These are phyloP conservation scores for Chaetomium strumarium DNA, from an alignment of 2,329 filamentous ascomycete species.

Conservation along the genomic window DNA sequence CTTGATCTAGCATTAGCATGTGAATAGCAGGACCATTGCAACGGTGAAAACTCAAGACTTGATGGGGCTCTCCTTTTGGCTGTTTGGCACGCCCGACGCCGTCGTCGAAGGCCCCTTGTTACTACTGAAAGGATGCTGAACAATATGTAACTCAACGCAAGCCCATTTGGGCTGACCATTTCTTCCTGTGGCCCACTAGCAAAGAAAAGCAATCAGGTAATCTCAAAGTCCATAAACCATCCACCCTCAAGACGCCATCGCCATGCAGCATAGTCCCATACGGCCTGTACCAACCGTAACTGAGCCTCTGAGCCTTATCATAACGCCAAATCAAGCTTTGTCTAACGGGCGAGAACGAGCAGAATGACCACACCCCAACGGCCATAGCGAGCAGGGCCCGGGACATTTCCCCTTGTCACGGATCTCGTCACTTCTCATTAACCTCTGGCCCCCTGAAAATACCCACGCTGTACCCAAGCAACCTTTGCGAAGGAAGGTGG, in stretches of 20 bases:
- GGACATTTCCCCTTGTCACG: no score
- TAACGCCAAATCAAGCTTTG: not conserved
- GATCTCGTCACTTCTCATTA: no score
- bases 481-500: not conserved
- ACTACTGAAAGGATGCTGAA: not conserved
- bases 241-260: conserved; percentile 5
- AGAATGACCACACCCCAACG: not conserved
- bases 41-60: no score
- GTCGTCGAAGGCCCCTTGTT: no score
- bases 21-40: no score
- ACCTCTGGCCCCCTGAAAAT: not conserved
- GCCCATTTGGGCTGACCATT: not conserved
- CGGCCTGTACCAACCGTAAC: not conserved
- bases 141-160: not conserved
- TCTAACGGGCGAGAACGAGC: not conserved
- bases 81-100: no score
- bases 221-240: no score
- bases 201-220: not conserved
- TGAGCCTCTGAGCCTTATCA: not conserved
- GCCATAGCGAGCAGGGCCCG: not conserved
- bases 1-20: no score
- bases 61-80: no score
- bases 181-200: not conserved
- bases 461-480: not conserved
- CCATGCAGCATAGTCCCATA: conserved; percentile 4